Conservation (phyloP, 805 yeast genomes). For the Sugiyamaella qingdaonensis region DNA sequence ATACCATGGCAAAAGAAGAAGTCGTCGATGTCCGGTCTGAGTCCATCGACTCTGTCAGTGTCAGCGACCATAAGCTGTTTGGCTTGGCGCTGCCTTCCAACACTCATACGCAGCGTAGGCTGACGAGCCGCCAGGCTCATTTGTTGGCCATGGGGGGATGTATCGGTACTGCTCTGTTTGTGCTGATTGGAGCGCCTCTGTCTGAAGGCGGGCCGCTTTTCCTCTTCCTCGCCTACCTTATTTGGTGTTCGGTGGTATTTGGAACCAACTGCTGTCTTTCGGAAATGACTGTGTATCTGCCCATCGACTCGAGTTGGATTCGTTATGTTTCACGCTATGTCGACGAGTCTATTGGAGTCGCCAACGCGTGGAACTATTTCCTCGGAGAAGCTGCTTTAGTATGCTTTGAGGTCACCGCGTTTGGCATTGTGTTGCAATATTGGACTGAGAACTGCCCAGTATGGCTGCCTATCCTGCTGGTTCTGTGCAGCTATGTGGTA, state of each 20-base stretch:
- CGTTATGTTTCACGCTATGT: constrained; percentile 67
- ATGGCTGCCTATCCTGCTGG: constrained; percentile 57
- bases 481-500: constrained; percentile 44
- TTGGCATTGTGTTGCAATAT: constrained; percentile 68
- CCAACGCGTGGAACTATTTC: constrained; percentile 76
- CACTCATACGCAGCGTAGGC: constrained; percentile 34
- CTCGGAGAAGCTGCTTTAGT: constrained; percentile 67
- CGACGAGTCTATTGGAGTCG: constrained; percentile 67
- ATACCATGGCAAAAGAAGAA: neutral
- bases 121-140: constrained; percentile 67
- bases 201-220: constrained; percentile 65
- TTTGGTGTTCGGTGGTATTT: constrained; percentile 69
- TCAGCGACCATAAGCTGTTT: neutral
- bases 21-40: neutral
- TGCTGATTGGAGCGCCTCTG: constrained; percentile 61
- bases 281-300: constrained; percentile 71
- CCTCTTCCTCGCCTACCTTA: constrained; percentile 53
- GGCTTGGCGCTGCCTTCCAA: neutral
- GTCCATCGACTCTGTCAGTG: neutral
- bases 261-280: constrained; percentile 66
- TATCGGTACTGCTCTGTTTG: constrained; percentile 74
- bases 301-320: constrained; percentile 72
- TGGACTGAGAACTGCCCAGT: constrained; percentile 76
- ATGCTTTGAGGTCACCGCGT: constrained; percentile 78
- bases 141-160: constrained; percentile 75